Evolutionary conservation across 768 basidiomycete species (phyloP), one percentile per base, ranked within the genome.

Genomic region (Pleurotus tuber-regium): DNA sequence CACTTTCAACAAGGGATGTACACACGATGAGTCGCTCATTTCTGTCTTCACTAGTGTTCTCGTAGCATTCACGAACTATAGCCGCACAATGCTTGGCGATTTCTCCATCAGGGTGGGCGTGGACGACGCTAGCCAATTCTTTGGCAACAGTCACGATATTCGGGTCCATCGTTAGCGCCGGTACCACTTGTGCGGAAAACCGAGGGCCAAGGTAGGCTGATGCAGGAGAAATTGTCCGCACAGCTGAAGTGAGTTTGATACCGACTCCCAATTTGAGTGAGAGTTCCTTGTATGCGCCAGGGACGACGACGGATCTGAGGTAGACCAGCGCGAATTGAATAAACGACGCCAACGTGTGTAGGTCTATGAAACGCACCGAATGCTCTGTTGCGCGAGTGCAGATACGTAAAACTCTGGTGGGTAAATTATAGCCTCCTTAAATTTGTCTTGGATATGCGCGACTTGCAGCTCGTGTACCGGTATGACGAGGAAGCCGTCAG

Each of bases 381-480:
- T 65, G 54, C 79, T 80, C 60, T 80, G 79, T 58, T 82, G 80
- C 0, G 79, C 80, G 2, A 70, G 65, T 3, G 77, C 62, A 9
- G 74, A 70, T 4, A 82, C 63, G 38, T 55, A 61, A 54, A 74
- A 77, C 35, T 72, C 68, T 35, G 66, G 62, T 1, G 78, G 69
- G 43, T 70, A 74, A 3, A 81, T 62, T n/a, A 62, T 55, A 1
- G 72, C 73, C 11, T 77, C 73, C 3, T 71, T 61, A 58, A 82
- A 80, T 53, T 81, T 81, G 43, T 73, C 70, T 49, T 63, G 59
- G 47, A 83, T 75, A 54, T 81, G 79, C 4, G 63, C 51, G 6
- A 77, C 61, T 55, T 83, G 82, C 25, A 83, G 64, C 55, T 82
- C 80, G 55, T 83, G 82, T 4, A 82, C 70, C 1, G 82, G 82